Base-by-base conservation (phyloP, 2,329 filamentous ascomycete species). In the Ascochyta clinopodiicola region DNA sequence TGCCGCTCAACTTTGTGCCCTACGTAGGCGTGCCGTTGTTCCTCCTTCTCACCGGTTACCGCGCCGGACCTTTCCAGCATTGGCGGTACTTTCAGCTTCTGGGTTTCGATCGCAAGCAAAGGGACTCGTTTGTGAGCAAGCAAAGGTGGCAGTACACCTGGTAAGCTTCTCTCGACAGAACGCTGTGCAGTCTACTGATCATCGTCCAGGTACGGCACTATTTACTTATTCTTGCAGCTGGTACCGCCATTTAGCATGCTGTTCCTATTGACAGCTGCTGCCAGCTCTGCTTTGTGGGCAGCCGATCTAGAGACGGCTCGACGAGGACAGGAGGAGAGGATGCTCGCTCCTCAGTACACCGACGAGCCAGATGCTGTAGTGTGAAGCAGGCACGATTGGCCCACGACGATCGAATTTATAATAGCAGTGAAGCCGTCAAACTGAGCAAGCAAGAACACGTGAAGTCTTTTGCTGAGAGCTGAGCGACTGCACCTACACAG, bases 231-330 rank as follows among this genome's bases (percentile, higher is more conserved):
- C 6, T 77, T 98, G 25, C 91, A 97, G 77, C 83, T 98, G n/a
- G 82, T 97, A 8, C 95, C 95, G 1, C 83, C 94, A 12, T 77
- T 97, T 44, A 96, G 90, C n/a, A 96, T 99, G 82, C 87, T 98
- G 71, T 97, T 98, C 74, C 82, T 98, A 35, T 78, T 99, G 62
- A 97, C 94, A 0, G 92, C 90, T 3, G 89, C 93, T 1, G 86
- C 87, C 19, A 95, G 94, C 2, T 88, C 91, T 38, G 94, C 92
- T 1, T 79, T 98, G 32, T 98, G 94, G 93, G 91, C 87, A 2
- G 88, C 88, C 2, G 86, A 88, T 61, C 78, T 97, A 45, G 93
- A 98, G 75, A 64, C 43, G 2, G 38, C 61, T 47, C 61, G 69
- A 24, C 63, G 70, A 49, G 57, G 63, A 40, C 60, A 64, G 39